phyloP scores from a whole-genome alignment of 1,284 basidiomycete genomes.

The Cryptococcus sp. region DNA sequence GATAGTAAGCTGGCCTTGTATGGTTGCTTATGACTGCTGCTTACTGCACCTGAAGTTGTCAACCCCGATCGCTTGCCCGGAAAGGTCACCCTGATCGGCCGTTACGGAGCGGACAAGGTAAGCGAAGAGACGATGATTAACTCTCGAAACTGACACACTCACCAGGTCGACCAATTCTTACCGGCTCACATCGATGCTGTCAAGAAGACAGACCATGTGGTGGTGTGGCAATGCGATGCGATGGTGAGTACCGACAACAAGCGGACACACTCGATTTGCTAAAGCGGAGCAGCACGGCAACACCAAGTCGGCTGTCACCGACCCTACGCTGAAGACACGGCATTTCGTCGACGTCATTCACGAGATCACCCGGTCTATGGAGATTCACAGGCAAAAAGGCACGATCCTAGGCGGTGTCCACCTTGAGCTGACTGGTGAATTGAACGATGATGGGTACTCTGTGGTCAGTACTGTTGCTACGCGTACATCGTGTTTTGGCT shows the following conservation, averaged over 20 bases:
- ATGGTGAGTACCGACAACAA: conserved; percentile 60
- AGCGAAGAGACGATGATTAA: too few relatives aligned
- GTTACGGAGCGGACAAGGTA: conserved; percentile 85
- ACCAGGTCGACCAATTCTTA: conserved; percentile 72
- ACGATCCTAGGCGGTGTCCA: conserved; percentile 91
- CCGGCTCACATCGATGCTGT: conserved; percentile 83
- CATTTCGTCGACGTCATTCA: conserved; percentile 87
- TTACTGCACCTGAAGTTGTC: conserved; percentile 61
- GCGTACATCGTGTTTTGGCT: background rate
- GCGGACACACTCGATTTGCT: too few relatives aligned
- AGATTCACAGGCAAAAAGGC: conserved; percentile 70
- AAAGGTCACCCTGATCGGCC: conserved; percentile 84
- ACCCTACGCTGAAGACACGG: conserved; percentile 71
- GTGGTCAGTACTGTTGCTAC: conserved; percentile 57
- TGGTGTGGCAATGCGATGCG: conserved; percentile 93
- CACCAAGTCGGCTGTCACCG: conserved; percentile 73
- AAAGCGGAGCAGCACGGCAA: conserved; percentile 54
- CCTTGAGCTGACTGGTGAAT: conserved; percentile 93
- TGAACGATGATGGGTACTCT: conserved; percentile 88
- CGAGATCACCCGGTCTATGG: conserved; percentile 79
- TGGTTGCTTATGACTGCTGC: background rate
- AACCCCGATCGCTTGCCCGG: conserved; percentile 83
- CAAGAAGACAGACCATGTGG: conserved; percentile 74
- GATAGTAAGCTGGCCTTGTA: conserved; percentile 61
- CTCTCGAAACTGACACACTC: conserved; percentile 33